phyloP scores from a whole-genome alignment of 306 rosid species.

The Gynostemma pentaphyllum region DNA sequence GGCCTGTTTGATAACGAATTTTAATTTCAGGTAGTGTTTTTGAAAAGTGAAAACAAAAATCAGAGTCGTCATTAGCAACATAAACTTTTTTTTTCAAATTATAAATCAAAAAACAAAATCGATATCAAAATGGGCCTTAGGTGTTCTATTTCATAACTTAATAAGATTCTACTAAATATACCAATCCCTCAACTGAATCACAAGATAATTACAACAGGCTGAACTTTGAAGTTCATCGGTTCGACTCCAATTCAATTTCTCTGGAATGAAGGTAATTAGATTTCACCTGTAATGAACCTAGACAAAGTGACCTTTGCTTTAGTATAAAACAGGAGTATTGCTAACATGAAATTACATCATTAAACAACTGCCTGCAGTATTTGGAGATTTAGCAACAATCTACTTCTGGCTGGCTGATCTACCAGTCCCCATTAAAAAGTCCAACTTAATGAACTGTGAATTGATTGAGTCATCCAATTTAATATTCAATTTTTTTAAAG shows the following conservation, averaged over 20 bases:
- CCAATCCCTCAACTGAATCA: background rate
- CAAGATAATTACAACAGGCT: background rate
- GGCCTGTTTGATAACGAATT: too few relatives aligned
- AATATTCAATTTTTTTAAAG: too few relatives aligned
- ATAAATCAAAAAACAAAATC: too few relatives aligned
- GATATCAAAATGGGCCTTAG: too few relatives aligned
- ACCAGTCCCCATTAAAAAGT: background rate
- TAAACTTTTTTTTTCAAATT: too few relatives aligned
- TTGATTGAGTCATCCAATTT: background rate
- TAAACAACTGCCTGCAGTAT: background rate
- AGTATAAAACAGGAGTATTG: background rate
- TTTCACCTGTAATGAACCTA: background rate
- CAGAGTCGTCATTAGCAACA: too few relatives aligned
- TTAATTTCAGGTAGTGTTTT: too few relatives aligned
- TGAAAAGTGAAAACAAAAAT: too few relatives aligned
- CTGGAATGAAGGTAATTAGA: background rate
- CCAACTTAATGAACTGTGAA: background rate
- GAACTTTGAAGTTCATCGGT: background rate
- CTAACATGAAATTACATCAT: background rate
- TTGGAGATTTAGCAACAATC: background rate
- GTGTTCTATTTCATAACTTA: background rate
- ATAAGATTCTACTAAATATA: background rate
- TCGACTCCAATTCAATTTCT: background rate
- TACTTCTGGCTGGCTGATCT: background rate
- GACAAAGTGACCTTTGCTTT: background rate